These are phyloP conservation scores for Parsonsia alboflavescens DNA, from an alignment of 257 asterid species.

Conservation along the genomic window DNA sequence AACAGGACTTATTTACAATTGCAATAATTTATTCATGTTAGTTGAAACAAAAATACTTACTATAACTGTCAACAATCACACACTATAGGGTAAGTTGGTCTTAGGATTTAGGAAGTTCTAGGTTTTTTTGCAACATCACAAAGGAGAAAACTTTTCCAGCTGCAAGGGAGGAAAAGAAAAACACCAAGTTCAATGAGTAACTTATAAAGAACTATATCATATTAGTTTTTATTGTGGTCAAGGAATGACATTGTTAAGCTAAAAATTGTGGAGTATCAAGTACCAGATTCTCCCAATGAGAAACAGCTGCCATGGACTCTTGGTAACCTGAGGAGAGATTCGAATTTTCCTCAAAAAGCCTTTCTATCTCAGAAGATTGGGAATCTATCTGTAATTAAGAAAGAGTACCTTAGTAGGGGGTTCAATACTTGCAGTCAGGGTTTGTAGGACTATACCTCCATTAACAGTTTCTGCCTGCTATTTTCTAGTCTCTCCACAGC, in stretches of 20 bases:
- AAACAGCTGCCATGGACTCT: slow-evolving; percentile 63
- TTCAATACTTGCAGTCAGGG: not conserved
- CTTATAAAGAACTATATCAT: not conserved
- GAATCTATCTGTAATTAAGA: slow-evolving; percentile 72
- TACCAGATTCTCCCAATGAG: slow-evolving; percentile 93
- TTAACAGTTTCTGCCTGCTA: slow-evolving; percentile 84
- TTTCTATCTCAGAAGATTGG: slow-evolving; percentile 94
- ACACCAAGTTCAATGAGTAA: not conserved
- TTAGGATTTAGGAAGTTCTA: not conserved
- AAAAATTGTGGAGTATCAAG: slow-evolving; percentile 5
- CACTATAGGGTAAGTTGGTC: not conserved
- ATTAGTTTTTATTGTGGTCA: not conserved
- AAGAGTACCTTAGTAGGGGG: not conserved
- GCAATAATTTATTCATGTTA: not conserved
- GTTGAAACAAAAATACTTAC: not conserved
- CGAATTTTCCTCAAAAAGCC: slow-evolving; percentile 80
- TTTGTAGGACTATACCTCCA: slow-evolving; percentile 53
- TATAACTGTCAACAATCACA: not conserved
- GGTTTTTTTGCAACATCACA: not conserved
- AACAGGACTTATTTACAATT: not conserved
- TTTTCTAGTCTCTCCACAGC: slow-evolving; percentile 83
- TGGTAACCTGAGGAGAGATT: slow-evolving; percentile 71
- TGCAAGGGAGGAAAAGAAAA: not conserved
- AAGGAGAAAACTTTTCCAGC: not conserved
- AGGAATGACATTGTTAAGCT: not conserved